Evolutionary conservation across 805 yeast genomes (phyloP), one percentile per base, ranked within the genome.

Genomic region (Tetrapisispora nanseiensis): DNA sequence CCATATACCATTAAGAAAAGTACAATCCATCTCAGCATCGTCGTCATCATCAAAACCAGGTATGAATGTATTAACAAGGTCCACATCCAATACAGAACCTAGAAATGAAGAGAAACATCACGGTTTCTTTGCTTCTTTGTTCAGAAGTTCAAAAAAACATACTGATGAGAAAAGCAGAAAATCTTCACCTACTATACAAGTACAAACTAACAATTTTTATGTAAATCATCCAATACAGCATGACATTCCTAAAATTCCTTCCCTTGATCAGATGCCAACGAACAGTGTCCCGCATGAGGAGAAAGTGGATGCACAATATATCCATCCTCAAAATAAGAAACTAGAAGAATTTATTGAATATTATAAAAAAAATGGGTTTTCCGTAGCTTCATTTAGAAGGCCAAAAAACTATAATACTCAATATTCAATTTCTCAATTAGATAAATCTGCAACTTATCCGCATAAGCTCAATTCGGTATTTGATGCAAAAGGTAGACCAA

Each of bases 291-390:
- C 29, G 13, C 29, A 26, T 5, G 27, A 24, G 27, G 27, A 24
- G n/a, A n/a, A n/a, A n/a, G 9, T 11, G 6, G 28, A 33, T 22
- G n/a, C 33, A 20, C 23, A 19, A 18, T 37, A 37, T 33, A 6
- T n/a, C 15, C 31, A 24, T 16, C 24, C 33, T 24, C 41, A 67
- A 15, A 79, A 75, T 48, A 71, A 72, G 2, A 66, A 70, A 46
- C 51, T 76, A 22, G 66, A 70, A 30, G 70, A 69, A 40, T 76
- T 75, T 50, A 51, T 75, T 29, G 57, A 63, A 34, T 67, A 59
- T 45, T 70, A 68, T 46, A 57, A 57, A 39, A 35, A 53, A 5
- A 48, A 52, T 21, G 57, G 55, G 21, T 54, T 44, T 38, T 42
- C 57, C 3, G 48, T 51, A 2, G 39, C 56, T 13, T 52, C 61